Percentiles rank a stretch among this genome's conserved stretches.
These are phyloP conservation scores for Danielia oregonensis DNA, from an alignment of 805 yeast species.

Conservation along the genomic window DNA sequence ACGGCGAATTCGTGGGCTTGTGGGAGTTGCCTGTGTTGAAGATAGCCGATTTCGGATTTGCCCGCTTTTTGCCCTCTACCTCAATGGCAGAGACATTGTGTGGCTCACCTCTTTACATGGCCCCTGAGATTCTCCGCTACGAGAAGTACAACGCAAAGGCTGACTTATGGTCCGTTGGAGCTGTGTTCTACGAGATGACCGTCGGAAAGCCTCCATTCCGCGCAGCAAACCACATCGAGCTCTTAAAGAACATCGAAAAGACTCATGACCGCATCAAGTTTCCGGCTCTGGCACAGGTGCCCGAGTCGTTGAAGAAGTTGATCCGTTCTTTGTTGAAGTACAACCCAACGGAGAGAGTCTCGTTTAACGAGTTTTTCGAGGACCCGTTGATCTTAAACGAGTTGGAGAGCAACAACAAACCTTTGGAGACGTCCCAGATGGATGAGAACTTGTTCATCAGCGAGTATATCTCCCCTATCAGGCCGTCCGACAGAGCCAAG, in stretches of 20 bases:
- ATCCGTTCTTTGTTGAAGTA: slow-evolving; percentile 75
- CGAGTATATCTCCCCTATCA: slow-evolving; percentile 60
- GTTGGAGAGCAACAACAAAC: slow-evolving; percentile 48
- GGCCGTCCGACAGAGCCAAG: slow-evolving; percentile 20
- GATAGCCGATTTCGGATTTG: slow-evolving; percentile 97
- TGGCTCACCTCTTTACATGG: slow-evolving; percentile 98
- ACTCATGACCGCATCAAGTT: slow-evolving; percentile 75
- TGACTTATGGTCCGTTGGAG: slow-evolving; percentile 97
- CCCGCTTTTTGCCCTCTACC: slow-evolving; percentile 87
- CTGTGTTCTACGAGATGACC: slow-evolving; percentile 92
- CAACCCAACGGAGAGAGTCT: slow-evolving; percentile 83
- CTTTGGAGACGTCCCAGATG: slow-evolving; percentile 62
- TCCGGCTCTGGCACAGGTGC: slow-evolving; percentile 64
- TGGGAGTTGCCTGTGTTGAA: slow-evolving; percentile 89
- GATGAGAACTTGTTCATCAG: slow-evolving; percentile 82
- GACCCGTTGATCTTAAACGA: slow-evolving; percentile 62
- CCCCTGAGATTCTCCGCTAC: slow-evolving; percentile 91
- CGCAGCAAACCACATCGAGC: slow-evolving; percentile 89
- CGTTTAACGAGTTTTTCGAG: slow-evolving; percentile 82
- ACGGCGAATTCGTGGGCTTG: slow-evolving; percentile 63
- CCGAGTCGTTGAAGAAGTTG: slow-evolving; percentile 61
- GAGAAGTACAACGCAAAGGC: slow-evolving; percentile 97
- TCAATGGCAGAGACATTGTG: slow-evolving; percentile 95
- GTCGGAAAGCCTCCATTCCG: slow-evolving; percentile 96
- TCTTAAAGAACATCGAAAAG: slow-evolving; percentile 79